Evolutionary conservation across 768 basidiomycete genomes (phyloP).

Genomic region (Holtermannia corniformis): DNA sequence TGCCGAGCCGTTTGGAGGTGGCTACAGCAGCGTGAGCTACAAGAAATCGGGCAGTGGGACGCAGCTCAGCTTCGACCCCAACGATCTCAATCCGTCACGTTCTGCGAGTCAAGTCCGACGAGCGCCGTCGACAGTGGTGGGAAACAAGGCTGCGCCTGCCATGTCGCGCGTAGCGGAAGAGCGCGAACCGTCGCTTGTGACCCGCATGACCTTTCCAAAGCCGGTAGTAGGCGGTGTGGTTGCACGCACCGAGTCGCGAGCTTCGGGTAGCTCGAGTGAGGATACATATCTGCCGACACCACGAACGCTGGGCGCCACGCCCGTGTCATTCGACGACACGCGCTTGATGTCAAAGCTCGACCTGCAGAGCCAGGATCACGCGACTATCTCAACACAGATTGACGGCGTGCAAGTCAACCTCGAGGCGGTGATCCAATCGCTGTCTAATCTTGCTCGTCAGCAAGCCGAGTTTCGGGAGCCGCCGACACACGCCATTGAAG

Average conservation of each 20-base stretch:
- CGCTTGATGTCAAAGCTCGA: constrained; percentile 24
- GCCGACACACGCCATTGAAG: constrained; percentile 6
- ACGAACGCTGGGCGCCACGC: constrained; percentile 5
- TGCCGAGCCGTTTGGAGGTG: constrained; percentile 1
- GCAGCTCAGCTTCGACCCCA: constrained; percentile 31
- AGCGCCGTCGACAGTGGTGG: constrained; percentile 2
- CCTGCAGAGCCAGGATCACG: constrained; percentile 19
- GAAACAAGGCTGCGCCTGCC: not conserved
- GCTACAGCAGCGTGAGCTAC: not conserved
- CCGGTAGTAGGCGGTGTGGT: constrained; percentile 18
- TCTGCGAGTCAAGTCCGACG: constrained; percentile 37
- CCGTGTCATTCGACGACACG: constrained; percentile 9
- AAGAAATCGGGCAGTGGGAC: constrained; percentile 17
- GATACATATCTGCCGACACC: not conserved
- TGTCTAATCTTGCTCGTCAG: constrained; percentile 9
- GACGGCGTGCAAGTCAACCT: constrained; percentile 20
- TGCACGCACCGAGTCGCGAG: not conserved
- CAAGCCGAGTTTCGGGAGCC: not conserved
- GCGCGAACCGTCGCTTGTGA: constrained; percentile 20
- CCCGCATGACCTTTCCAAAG: constrained; percentile 32
- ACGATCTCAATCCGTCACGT: constrained; percentile 37
- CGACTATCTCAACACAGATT: constrained; percentile 14
- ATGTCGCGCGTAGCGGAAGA: not conserved
- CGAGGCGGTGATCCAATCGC: constrained; percentile 11
- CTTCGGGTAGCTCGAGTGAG: not conserved